Evolutionary conservation across 192 early-diverging fungal species (phyloP).

Genomic region (Coemansia sp.): DNA sequence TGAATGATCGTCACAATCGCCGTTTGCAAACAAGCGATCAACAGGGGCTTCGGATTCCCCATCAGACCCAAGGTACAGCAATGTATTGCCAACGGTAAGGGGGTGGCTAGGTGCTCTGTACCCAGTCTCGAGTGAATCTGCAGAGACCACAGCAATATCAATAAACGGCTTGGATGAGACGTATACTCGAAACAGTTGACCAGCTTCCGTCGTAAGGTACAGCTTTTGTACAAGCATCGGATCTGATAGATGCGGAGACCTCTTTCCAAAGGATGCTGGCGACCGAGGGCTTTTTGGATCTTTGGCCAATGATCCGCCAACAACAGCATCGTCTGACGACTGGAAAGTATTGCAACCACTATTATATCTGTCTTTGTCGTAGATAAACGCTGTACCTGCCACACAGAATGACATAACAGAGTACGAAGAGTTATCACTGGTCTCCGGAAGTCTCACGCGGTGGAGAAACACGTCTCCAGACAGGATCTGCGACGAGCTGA

Average conservation of each 20-base stretch:
- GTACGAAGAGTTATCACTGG: constrained; percentile 6
- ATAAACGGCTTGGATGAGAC: constrained; percentile 15
- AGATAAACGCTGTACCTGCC: constrained; percentile 14
- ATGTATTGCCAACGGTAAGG: constrained; percentile 9
- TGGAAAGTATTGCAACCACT: not conserved
- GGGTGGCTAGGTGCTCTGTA: not conserved
- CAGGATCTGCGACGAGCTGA: constrained; percentile 38
- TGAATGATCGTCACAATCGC: constrained; percentile 31
- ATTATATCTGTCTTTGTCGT: not conserved
- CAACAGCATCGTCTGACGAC: not conserved
- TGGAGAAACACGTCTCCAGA: constrained; percentile 46
- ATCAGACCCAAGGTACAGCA: constrained; percentile 17
- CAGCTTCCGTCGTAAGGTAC: constrained; percentile 32
- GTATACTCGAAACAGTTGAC: constrained; percentile 15
- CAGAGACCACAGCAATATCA: constrained; percentile 9
- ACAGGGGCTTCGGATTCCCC: not conserved
- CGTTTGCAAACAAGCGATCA: constrained; percentile 29
- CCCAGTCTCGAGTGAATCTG: not conserved
- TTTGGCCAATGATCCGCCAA: not conserved
- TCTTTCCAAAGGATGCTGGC: not conserved
- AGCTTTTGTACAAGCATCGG: constrained; percentile 20
- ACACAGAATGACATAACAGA: constrained; percentile 21
- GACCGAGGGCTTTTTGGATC: not conserved
- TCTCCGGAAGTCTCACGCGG: constrained; percentile 14
- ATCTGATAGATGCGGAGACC: not conserved